These are phyloP conservation scores for Monsonia emarginata DNA, from an alignment of 441 rosid genomes.

Conservation along the genomic window DNA sequence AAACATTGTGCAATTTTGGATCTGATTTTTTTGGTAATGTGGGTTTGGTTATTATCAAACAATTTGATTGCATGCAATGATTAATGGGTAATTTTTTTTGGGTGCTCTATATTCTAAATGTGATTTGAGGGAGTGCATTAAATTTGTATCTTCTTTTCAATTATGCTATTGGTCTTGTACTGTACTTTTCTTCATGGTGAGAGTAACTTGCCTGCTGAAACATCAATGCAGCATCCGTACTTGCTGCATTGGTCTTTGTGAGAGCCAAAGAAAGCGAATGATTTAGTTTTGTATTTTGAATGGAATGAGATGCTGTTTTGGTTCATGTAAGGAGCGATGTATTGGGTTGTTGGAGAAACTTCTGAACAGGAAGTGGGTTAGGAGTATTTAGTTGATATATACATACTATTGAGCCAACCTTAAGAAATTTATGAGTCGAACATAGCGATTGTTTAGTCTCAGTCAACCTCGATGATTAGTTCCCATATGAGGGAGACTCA, in stretches of 20 bases:
- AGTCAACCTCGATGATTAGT: too few relatives aligned
- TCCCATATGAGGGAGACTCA: too few relatives aligned
- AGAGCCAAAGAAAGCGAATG: background rate
- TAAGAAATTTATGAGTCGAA: too few relatives aligned
- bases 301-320: conserved; percentile 5
- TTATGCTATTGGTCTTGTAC: background rate
- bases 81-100: too few relatives aligned
- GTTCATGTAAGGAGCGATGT: too few relatives aligned
- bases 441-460: too few relatives aligned
- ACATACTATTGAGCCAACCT: too few relatives aligned
- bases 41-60: background rate
- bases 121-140: background rate
- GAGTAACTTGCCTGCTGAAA: background rate
- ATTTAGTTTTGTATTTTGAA: conserved; percentile 4
- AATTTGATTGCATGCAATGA: background rate
- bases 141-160: background rate
- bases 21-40: background rate
- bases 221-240: background rate
- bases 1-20: background rate
- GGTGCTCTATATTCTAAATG: too few relatives aligned
- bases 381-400: too few relatives aligned
- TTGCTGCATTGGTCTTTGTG: background rate
- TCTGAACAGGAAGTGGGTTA: too few relatives aligned
- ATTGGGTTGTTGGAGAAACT: too few relatives aligned
- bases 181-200: background rate